Conservation (phyloP, 768 basidiomycete species). For the Agrocybe praecox region DNA sequence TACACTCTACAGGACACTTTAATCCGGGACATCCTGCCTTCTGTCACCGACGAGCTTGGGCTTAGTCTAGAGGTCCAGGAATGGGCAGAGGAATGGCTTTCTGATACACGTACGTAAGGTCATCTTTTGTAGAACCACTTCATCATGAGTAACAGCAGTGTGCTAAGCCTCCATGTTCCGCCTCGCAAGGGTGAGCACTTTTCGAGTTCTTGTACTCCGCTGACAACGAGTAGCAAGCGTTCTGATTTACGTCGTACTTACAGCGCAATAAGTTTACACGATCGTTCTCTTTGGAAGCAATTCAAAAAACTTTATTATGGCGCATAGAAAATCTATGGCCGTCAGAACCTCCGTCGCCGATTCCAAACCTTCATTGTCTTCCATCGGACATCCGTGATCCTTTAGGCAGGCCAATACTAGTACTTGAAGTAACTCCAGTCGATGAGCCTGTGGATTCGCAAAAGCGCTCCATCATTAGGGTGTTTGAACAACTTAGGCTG, state of each 20-base stretch:
- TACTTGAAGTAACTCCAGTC: conserved; percentile 50
- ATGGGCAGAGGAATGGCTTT: conserved; percentile 64
- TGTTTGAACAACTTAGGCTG: conserved; percentile 58
- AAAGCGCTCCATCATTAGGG: conserved; percentile 46
- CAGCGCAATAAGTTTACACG: conserved; percentile 71
- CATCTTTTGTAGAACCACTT: conserved; percentile 4
- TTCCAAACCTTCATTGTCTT: conserved; percentile 53
- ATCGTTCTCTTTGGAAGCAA: conserved; percentile 62
- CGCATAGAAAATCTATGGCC: conserved; percentile 50
- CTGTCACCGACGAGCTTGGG: conserved; percentile 57
- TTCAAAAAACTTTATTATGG: conserved; percentile 59
- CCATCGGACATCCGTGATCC: conserved; percentile 58
- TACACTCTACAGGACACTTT: conserved; percentile 51
- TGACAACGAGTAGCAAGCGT: neutral
- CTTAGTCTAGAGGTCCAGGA: conserved; percentile 46
- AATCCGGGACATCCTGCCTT: conserved; percentile 60
- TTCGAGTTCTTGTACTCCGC: conserved; percentile 10
- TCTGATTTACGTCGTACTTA: conserved; percentile 9
- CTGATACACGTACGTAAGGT: conserved; percentile 59
- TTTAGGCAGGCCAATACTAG: conserved; percentile 65
- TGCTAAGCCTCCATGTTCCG: conserved; percentile 58
- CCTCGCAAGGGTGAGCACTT: conserved; percentile 56
- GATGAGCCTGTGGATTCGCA: conserved; percentile 36
- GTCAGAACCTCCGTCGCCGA: conserved; percentile 23
- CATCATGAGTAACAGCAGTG: conserved; percentile 18